These are phyloP conservation scores for Biscutella auriculata DNA, from an alignment of 441 rosid species.

Conservation along the genomic window DNA sequence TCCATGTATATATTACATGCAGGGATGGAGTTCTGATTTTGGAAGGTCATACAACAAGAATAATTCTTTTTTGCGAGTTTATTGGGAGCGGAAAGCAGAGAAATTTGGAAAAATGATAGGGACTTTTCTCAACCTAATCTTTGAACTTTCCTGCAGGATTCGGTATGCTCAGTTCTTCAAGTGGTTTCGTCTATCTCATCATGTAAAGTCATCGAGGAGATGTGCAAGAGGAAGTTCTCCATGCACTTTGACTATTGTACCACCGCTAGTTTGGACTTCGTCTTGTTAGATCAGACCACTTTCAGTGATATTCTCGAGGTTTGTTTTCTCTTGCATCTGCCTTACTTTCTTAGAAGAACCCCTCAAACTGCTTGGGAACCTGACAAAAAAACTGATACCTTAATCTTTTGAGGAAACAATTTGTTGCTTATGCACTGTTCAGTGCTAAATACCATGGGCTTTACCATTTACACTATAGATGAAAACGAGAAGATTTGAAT, in stretches of 20 bases:
- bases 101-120: constrained; percentile 55
- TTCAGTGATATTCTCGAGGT: constrained; percentile 83
- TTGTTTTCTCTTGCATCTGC: constrained; percentile 22
- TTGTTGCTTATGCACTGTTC: not conserved
- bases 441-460: too few species aligned
- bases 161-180: constrained; percentile 77
- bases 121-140: constrained; percentile 51
- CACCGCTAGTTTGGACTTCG: constrained; percentile 69
- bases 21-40: constrained; percentile 91
- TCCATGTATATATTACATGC: constrained; percentile 91
- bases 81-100: constrained; percentile 92
- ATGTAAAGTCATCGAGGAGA: constrained; percentile 81
- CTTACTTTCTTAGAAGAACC: not conserved
- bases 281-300: constrained; percentile 57
- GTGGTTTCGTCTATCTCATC: constrained; percentile 73
- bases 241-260: constrained; percentile 90
- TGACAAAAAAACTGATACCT: not conserved
- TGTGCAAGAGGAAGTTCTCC: constrained; percentile 77
- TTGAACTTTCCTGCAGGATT: constrained; percentile 95
- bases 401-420: not conserved
- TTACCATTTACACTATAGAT: too few species aligned
- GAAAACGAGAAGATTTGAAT: too few species aligned
- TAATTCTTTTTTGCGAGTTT: constrained; percentile 92
- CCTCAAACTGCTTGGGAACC: not conserved
- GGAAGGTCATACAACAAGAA: constrained; percentile 77